These are phyloP conservation scores for Cyathus striatus DNA, from an alignment of 768 basidiomycete species.

Conservation along the genomic window DNA sequence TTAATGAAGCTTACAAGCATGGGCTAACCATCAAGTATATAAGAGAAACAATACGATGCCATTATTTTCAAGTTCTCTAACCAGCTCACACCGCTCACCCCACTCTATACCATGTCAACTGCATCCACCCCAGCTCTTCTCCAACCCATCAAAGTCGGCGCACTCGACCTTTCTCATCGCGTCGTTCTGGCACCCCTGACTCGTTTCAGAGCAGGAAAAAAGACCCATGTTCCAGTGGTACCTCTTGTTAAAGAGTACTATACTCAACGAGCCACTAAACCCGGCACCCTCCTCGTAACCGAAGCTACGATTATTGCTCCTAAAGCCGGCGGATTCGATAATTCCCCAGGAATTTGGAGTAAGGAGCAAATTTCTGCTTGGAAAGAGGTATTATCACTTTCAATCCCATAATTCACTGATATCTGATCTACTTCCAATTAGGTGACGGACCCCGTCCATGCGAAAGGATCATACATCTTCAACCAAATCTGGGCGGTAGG, in stretches of 20 bases:
- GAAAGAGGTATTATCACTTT: constrained; percentile 32
- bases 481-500: constrained; percentile 48
- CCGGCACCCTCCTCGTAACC: constrained; percentile 38
- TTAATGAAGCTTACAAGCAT: no score
- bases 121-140: constrained; percentile 23
- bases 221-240: constrained; percentile 5
- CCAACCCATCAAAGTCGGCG: constrained; percentile 32
- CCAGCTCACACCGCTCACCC: no score
- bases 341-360: constrained; percentile 45
- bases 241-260: constrained; percentile 29
- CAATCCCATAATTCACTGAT: not conserved
- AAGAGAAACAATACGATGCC: no score
- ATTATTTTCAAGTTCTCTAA: no score
- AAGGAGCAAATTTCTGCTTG: constrained; percentile 46
- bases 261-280: constrained; percentile 24
- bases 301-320: constrained; percentile 38
- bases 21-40: no score
- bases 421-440: constrained; percentile 5
- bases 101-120: no score
- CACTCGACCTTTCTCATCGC: constrained; percentile 32
- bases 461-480: constrained; percentile 33
- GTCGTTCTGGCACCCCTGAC: constrained; percentile 34
- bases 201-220: constrained; percentile 7
- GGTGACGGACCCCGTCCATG: constrained; percentile 40
- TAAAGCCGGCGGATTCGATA: constrained; percentile 20